phyloP scores from a whole-genome alignment of 2,329 filamentous ascomycete species.

The Aspergillus eucalypticola region DNA sequence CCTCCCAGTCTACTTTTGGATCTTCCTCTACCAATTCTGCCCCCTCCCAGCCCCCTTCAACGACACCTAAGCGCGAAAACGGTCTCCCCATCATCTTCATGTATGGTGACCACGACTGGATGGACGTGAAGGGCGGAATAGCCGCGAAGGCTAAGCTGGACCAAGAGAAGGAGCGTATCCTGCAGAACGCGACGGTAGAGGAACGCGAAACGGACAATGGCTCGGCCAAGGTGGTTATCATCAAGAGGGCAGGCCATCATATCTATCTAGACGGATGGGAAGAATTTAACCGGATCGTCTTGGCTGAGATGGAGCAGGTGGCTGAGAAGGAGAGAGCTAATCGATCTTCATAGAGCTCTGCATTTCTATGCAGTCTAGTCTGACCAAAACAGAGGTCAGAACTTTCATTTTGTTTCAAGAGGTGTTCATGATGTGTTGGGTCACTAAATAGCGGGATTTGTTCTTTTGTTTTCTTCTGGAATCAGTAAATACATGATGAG shows the following conservation, averaged over 20 bases:
- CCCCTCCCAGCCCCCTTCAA: slow-evolving; percentile 16
- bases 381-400: background rate
- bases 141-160: slow-evolving; percentile 79
- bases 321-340: slow-evolving; percentile 28
- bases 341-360: slow-evolving; percentile 1
- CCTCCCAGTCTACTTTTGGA: slow-evolving; percentile 29
- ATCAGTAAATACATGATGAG: background rate
- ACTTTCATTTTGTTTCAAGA: background rate
- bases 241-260: slow-evolving; percentile 71
- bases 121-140: slow-evolving; percentile 86
- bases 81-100: slow-evolving; percentile 86
- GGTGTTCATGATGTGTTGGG: background rate
- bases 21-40: slow-evolving; percentile 34
- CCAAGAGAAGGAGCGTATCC: slow-evolving; percentile 60
- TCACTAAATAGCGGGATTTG: background rate
- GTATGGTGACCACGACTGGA: slow-evolving; percentile 99
- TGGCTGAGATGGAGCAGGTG: slow-evolving; percentile 67
- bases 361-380: background rate
- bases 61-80: slow-evolving; percentile 50
- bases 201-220: slow-evolving; percentile 74
- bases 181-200: slow-evolving; percentile 63
- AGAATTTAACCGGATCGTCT: slow-evolving; percentile 67
- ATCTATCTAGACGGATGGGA: slow-evolving; percentile 70
- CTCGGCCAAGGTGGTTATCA: slow-evolving; percentile 76
- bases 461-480: background rate